Evolutionary conservation across 352 stramenopile genomes (phyloP).

Genomic region (Globisporangium yorkense): DNA sequence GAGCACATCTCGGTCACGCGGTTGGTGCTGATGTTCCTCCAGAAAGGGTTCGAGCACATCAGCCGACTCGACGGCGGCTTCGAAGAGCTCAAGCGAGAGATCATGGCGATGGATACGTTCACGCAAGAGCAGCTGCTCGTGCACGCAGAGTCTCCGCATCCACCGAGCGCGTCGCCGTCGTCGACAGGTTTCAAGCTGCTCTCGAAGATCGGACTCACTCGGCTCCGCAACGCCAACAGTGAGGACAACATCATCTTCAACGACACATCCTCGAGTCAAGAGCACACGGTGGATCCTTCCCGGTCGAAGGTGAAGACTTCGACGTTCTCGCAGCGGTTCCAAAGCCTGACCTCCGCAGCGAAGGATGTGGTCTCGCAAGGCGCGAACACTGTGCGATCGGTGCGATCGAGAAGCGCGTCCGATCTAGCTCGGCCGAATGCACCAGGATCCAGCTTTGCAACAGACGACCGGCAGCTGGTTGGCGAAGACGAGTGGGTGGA

Average conservation of each 20-base stretch:
- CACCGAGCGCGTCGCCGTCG: conserved; percentile 11
- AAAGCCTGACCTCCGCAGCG: conserved; percentile 57
- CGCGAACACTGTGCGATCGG: conserved; percentile 16
- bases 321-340: conserved; percentile 57
- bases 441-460: not conserved
- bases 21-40: conserved; percentile 80
- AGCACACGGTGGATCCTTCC: not conserved
- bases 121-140: conserved; percentile 74
- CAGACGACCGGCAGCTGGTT: conserved; percentile 27
- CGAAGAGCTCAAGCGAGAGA: conserved; percentile 66
- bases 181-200: conserved; percentile 38
- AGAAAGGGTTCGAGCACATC: conserved; percentile 85
- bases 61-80: conserved; percentile 80
- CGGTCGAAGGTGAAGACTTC: conserved; percentile 26
- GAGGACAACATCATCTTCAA: conserved; percentile 24
- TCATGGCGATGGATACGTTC: conserved; percentile 56
- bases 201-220: conserved; percentile 41
- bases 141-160: conserved; percentile 6
- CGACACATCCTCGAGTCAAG: not conserved
- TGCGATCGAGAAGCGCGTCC: conserved; percentile 1
- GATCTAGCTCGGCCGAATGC: not conserved
- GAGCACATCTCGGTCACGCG: conserved; percentile 75
- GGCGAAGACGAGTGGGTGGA: conserved; percentile 78
- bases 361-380: conserved; percentile 52
- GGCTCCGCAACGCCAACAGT: conserved; percentile 23